A percentile compares a stretch with the other conserved stretches of the same genome.
Conservation (phyloP, 177 flowering plant genomes). For the Vitis hybrid region DNA sequence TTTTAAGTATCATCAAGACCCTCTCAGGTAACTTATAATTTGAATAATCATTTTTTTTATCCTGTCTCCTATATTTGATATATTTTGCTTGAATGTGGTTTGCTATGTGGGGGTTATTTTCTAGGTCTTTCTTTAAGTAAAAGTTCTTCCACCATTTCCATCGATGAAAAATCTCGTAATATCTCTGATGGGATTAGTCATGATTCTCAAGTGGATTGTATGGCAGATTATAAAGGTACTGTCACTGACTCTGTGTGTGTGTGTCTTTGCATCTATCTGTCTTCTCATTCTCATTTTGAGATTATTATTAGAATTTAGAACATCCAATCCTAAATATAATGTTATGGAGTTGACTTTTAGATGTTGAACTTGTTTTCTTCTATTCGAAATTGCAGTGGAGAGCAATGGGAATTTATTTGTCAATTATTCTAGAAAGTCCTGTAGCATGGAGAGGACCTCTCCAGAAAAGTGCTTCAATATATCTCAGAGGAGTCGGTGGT, state of each 20-base stretch:
- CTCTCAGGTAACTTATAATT: constrained; percentile 68
- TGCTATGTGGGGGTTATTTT: constrained; percentile 19
- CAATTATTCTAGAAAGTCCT: constrained; percentile 30
- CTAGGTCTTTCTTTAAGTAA: constrained; percentile 55
- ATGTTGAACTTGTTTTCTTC: not conserved
- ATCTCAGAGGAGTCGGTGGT: constrained; percentile 34
- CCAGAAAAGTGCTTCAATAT: constrained; percentile 26
- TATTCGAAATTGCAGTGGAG: constrained; percentile 36
- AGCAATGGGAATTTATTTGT: constrained; percentile 25
- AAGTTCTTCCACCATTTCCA: constrained; percentile 27
- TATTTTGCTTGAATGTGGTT: not conserved
- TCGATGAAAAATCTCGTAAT: constrained; percentile 18
- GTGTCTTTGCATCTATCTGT: no score
- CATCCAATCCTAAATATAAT: not conserved
- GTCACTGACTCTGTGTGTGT: not conserved
- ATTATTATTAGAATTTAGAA: no score
- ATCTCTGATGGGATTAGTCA: constrained; percentile 18
- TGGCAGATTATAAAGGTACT: constrained; percentile 36
- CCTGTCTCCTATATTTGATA: not conserved
- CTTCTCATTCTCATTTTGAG: no score
- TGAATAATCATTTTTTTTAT: not conserved
- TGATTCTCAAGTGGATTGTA: constrained; percentile 26
- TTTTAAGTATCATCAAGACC: constrained; percentile 65
- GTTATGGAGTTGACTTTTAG: not conserved
- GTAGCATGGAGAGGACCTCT: constrained; percentile 24